Evolutionary conservation across 2,329 filamentous ascomycete genomes (phyloP), one percentile per base, ranked within the genome.

Genomic region (Penicillium sp.): DNA sequence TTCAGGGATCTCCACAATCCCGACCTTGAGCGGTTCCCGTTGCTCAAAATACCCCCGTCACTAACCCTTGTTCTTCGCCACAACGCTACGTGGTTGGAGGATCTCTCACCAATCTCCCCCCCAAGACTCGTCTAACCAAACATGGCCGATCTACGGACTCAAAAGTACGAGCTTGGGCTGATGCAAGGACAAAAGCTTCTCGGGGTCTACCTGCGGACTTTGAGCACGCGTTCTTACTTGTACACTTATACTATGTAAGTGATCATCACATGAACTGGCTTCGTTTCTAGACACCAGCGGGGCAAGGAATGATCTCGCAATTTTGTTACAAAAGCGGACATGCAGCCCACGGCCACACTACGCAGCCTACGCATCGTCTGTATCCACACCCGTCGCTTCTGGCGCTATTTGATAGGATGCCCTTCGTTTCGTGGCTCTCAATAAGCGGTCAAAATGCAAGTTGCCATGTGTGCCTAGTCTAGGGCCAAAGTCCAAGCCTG

Each of bases 111-210:
- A 13, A 11, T 10, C 31, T 3, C 31, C 31, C 31, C 31, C 1
- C 10, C 4, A 14, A 34, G 31, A 34, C 31, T 14, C 2, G 9
- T 34, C 31, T 4, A n/a, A n/a, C 13, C 7, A 36, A n/a, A 14
- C 13, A 13, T 8, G 14, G n/a, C 21, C 21, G 22, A 38, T 38
- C n/a, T 8, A 27, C 24, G 5, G 24, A 27, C 24, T 27, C 5
- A 3, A 27, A 27, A 27, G 24, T 27, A 14, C 29, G 14, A 36
- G 10, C 38, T 14, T 32, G 36, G 27, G 21, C 18, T 7, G 29
- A 50, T 53, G 42, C 49, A 41, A 40, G 46, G 43, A 53, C 44
- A 45, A 38, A 56, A 50, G 38, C 45, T 50, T 43, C 39, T 16
- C 9, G 24, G 11, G 32, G 11, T 39, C 34, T 36, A 36, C 34